Evolutionary conservation across 1,284 basidiomycete genomes (phyloP).

Genomic region (Pisolithus thermaeus): DNA sequence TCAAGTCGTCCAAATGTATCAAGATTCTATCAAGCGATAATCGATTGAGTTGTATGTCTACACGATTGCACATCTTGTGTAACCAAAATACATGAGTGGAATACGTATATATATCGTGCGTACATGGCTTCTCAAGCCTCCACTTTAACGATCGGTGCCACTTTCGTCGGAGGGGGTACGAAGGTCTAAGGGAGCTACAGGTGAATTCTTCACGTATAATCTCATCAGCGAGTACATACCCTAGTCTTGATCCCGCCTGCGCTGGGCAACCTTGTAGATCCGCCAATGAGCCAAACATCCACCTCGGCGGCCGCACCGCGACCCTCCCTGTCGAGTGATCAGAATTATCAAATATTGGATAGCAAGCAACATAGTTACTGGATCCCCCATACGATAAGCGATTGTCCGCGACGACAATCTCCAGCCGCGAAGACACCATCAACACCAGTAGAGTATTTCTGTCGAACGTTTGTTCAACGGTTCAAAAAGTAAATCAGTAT

Average conservation of each 20-base stretch:
- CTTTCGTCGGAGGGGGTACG: conserved; percentile 45
- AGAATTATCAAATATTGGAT: background rate
- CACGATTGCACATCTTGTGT: background rate
- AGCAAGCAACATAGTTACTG: conserved; percentile 44
- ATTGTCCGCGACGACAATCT: conserved; percentile 93
- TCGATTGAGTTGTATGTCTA: no score
- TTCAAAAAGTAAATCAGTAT: background rate
- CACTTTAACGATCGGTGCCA: conserved; percentile 13
- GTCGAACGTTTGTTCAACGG: conserved; percentile 13
- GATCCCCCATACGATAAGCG: conserved; percentile 86
- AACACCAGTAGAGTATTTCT: conserved; percentile 82
- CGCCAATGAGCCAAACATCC: conserved; percentile 73
- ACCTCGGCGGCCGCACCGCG: conserved; percentile 87
- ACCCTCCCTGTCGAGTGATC: conserved; percentile 61
- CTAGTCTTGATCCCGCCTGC: conserved; percentile 82
- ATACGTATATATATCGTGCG: background rate
- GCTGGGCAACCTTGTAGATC: conserved; percentile 69
- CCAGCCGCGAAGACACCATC: conserved; percentile 91
- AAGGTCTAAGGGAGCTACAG: conserved; percentile 34
- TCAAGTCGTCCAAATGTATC: no score
- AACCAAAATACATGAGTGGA: conserved; percentile 4
- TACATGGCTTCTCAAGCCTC: conserved; percentile 12
- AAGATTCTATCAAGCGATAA: no score
- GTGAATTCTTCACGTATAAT: conserved; percentile 2
- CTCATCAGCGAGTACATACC: conserved; percentile 34